Conservation (phyloP, 2,329 filamentous ascomycete genomes). For the Pseudogymnoascus sp. region DNA sequence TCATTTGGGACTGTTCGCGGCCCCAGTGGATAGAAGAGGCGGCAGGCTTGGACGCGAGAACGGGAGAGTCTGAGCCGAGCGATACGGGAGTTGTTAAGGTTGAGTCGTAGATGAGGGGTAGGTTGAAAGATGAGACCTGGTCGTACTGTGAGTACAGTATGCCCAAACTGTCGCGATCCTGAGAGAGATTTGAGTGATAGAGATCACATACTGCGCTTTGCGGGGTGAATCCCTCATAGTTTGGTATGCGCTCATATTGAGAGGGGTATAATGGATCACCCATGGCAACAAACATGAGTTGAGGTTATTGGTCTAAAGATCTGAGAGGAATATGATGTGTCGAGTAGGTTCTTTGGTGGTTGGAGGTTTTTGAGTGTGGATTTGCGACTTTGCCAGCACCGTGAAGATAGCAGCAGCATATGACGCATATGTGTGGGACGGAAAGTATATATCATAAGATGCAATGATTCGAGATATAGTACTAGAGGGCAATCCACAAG, state of each 20-base stretch:
- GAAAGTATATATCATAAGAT: not conserved
- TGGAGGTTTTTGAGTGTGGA: not conserved
- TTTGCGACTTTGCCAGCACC: not conserved
- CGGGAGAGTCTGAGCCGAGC: conserved; percentile 17
- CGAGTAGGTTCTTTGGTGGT: not conserved
- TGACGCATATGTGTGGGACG: not conserved
- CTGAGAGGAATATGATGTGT: not conserved
- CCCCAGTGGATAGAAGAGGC: not conserved
- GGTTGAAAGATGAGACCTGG: conserved; percentile 10
- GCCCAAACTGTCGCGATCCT: not conserved
- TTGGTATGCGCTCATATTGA: not conserved
- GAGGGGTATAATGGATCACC: not conserved
- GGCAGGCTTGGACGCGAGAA: conserved; percentile 4
- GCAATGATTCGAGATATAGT: not conserved
- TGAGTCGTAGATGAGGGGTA: conserved; percentile 21
- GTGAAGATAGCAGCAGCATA: not conserved
- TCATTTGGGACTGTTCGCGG: not conserved
- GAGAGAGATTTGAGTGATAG: not conserved
- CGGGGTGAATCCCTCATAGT: not conserved
- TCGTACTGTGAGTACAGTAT: conserved; percentile 1
- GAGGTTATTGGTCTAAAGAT: not conserved
- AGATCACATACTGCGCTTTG: conserved; percentile 1
- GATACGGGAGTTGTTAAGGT: conserved; percentile 23
- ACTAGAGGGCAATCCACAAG: not conserved
- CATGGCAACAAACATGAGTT: conserved; percentile 1